A percentile compares a stretch with the other conserved stretches of the same genome.
These are phyloP conservation scores for Pythium phragmitis DNA, from an alignment of 352 stramenopile genomes.

Conservation along the genomic window DNA sequence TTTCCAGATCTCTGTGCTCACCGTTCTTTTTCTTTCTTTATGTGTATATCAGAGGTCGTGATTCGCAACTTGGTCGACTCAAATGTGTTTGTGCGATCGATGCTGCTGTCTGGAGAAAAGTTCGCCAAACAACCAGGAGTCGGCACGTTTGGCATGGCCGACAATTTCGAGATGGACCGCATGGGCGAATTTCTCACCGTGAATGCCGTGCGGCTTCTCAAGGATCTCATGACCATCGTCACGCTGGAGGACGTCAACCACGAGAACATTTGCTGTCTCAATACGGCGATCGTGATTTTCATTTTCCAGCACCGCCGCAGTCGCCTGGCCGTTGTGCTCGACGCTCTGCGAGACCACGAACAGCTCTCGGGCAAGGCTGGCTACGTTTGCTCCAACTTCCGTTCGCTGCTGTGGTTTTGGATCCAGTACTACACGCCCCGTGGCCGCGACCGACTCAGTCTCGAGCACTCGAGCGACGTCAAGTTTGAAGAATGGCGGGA, in stretches of 20 bases:
- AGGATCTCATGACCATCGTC: conserved; percentile 95
- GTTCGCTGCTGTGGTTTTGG: conserved; percentile 94
- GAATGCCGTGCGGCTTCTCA: conserved; percentile 89
- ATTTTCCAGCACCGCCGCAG: conserved; percentile 92
- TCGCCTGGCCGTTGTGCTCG: conserved; percentile 69
- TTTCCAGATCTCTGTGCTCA: background rate
- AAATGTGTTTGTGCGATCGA: conserved; percentile 96
- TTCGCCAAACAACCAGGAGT: conserved; percentile 44
- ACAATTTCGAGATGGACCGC: conserved; percentile 69
- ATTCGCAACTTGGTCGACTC: conserved; percentile 95
- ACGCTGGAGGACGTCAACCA: conserved; percentile 94
- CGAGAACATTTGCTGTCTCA: conserved; percentile 98
- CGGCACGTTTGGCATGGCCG: conserved; percentile 41
- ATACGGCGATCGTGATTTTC: conserved; percentile 95
- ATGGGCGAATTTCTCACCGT: conserved; percentile 87
- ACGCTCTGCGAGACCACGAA: conserved; percentile 66
- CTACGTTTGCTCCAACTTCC: conserved; percentile 90
- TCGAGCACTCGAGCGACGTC: conserved; percentile 95
- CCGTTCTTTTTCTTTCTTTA: background rate
- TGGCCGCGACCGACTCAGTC: conserved; percentile 89
- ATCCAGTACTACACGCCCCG: conserved; percentile 95
- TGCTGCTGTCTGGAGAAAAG: conserved; percentile 82
- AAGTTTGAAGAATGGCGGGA: conserved; percentile 93
- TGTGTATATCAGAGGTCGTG: conserved; percentile 67
- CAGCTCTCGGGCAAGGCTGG: conserved; percentile 58